These are phyloP conservation scores for Spinellus fusiger DNA, from an alignment of 192 early-diverging fungal genomes.

Conservation along the genomic window DNA sequence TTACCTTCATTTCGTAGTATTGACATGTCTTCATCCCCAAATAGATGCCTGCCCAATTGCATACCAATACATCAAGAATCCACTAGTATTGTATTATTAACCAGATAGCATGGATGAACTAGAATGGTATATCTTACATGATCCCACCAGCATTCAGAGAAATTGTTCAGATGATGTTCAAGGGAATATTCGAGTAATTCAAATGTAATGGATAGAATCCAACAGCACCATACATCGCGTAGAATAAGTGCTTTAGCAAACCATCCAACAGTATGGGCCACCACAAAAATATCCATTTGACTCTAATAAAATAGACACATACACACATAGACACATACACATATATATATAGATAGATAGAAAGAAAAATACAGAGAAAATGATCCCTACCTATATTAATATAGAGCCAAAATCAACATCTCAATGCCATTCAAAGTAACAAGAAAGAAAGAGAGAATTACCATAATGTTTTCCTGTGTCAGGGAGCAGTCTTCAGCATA, in stretches of 20 bases:
- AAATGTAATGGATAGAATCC: slow-evolving; percentile 93
- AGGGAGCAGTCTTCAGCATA: slow-evolving; percentile 89
- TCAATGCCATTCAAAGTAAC: not conserved
- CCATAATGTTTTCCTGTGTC: slow-evolving; percentile 67
- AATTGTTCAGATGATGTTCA: slow-evolving; percentile 92
- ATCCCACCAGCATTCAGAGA: slow-evolving; percentile 99
- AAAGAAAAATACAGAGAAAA: not conserved
- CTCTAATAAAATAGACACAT: slow-evolving; percentile 31
- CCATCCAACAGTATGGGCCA: slow-evolving; percentile 93
- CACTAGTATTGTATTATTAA: slow-evolving; percentile 2
- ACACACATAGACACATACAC: not conserved
- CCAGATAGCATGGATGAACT: not conserved
- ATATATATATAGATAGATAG: not conserved
- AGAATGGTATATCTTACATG: slow-evolving; percentile 56
- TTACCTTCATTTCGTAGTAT: slow-evolving; percentile 83
- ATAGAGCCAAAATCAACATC: not conserved
- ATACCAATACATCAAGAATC: slow-evolving; percentile 29
- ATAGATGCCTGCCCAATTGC: slow-evolving; percentile 93
- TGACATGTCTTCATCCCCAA: slow-evolving; percentile 97
- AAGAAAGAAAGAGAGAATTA: slow-evolving; percentile 24
- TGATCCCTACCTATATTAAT: not conserved
- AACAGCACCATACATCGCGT: slow-evolving; percentile 92
- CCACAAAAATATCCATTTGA: slow-evolving; percentile 90
- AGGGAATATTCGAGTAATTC: slow-evolving; percentile 95
- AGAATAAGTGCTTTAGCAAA: slow-evolving; percentile 89